Conservation (phyloP, 768 basidiomycete species). For the Lactifluus volemus region DNA sequence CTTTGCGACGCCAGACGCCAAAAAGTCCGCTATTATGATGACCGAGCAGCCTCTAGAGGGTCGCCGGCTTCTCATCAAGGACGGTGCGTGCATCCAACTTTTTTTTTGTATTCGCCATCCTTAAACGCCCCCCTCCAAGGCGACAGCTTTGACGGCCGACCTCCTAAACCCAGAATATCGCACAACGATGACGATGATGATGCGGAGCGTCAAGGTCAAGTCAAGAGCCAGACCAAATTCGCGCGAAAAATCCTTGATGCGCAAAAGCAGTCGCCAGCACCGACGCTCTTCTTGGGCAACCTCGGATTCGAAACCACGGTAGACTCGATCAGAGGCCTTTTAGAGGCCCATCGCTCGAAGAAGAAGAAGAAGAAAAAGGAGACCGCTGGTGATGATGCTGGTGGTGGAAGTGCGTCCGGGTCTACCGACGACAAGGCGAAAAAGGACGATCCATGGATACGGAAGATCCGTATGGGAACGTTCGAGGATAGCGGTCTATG, state of each 20-base stretch:
- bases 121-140: slow-evolving; percentile 34
- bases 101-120: not conserved
- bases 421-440: slow-evolving; percentile 5
- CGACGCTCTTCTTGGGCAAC: slow-evolving; percentile 90
- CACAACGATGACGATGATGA: slow-evolving; percentile 18
- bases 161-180: slow-evolving; percentile 35
- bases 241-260: slow-evolving; percentile 66
- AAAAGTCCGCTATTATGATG: slow-evolving; percentile 62
- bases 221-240: slow-evolving; percentile 46
- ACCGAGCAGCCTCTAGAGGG: slow-evolving; percentile 82
- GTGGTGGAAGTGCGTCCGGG: not conserved
- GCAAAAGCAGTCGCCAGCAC: slow-evolving; percentile 78
- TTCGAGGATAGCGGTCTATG: slow-evolving; percentile 94
- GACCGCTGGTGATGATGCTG: not conserved
- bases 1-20: slow-evolving; percentile 71
- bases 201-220: slow-evolving; percentile 26
- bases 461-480: slow-evolving; percentile 87
- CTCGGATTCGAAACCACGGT: slow-evolving; percentile 87
- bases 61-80: slow-evolving; percentile 86
- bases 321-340: slow-evolving; percentile 57
- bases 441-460: slow-evolving; percentile 45
- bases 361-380: slow-evolving; percentile 23
- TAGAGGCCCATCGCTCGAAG: slow-evolving; percentile 55
- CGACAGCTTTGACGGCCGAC: slow-evolving; percentile 63
- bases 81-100: slow-evolving; percentile 43